Evolutionary conservation across 768 basidiomycete genomes (phyloP), one percentile per base, ranked within the genome.

Genomic region (Kockovaella imperatae): DNA sequence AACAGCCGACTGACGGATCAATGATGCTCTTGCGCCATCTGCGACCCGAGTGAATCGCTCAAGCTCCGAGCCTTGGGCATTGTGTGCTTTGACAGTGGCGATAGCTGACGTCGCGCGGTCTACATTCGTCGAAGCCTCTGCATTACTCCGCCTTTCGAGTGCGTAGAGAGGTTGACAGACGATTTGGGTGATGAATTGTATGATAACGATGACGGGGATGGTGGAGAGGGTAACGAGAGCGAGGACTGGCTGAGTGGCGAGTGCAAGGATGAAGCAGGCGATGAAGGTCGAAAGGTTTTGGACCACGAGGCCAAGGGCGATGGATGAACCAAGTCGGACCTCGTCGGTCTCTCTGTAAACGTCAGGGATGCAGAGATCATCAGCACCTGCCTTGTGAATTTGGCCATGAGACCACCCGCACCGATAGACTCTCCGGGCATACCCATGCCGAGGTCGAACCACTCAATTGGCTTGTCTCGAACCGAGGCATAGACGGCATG

Each of bases 211-310:
- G 56, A 85, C 62, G 1, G 95, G 95, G 25, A 96, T 81, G 7
- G 87, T 81, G 43, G 84, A 83, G 48, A 97, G 84, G 62, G 95
- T 87, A 73, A 99, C 86, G 46, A 95, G 79, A 20, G 95, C 85
- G 50, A 99, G 81, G 0, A 81, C 73, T 72, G 81, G 87, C 3
- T 87, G 86, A 54, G 83, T 81, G 45, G 74, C 57, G 69, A 99
- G 84, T 15, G 86, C 87, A 56, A 99, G 82, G 42, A 81, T 67
- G 56, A 96, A 80, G 62, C 83, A 83, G 25, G 86, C 79, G 42
- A 90, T 42, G 56, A 80, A 80, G 1, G 89, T 90, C 2, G 82
- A 83, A 44, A 87, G 70, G 72, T 89, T 81, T 69, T 91, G 87
- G 35, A 96, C 62, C 50, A 86, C 67, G 56, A 80, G 78, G 21